Evolutionary conservation across 345 rosid species (phyloP), one percentile per base, ranked within the genome.

Genomic region (Euphorbia lathyris): DNA sequence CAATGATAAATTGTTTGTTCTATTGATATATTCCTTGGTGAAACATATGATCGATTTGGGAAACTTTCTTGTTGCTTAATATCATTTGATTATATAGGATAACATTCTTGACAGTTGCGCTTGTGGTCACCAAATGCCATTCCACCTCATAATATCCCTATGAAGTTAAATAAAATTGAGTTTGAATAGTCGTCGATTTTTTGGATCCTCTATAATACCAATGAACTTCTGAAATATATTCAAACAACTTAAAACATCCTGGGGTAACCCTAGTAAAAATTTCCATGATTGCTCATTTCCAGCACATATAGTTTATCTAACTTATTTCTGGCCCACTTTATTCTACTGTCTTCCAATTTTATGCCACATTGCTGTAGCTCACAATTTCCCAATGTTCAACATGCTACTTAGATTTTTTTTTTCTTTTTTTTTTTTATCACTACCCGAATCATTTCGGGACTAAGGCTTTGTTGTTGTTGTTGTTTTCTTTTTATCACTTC

Each of bases 1-100:
- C 32, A 47, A 23, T 13, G 71, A 32, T 10, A 9, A 55, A 3
- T 22, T 17, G 25, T 69, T 19, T 20, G 7, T 69, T 11, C 12
- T 32, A 17, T 14, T 61, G 19, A 58, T 23, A 3, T 17, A 2
- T 27, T 26, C 38, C 2, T 12, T 14, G 72, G 72, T 12, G 47
- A 58, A 57, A 58, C 65, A n/a, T 29, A 2, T 67, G 72, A 58
- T 58, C 64, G 26, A 6, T 43, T 22, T n/a, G 11, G 42, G 47
- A 69, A 42, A 58, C 36, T 30, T 19, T 58, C 11, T 27, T 29
- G 8, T 27, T 17, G n/a, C 16, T 26, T 23, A 23, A 56, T 9
- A 56, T 26, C 20, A 2, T 56, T 7, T 26, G 2, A 11, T 56
- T 23, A 50, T 12, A 56, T 56, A 0, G 32, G 30, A 56, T 34